A percentile compares a stretch with the other conserved stretches of the same genome.
Evolutionary conservation across 805 yeast genomes (phyloP).

Genomic region (Clavispora fructus): DNA sequence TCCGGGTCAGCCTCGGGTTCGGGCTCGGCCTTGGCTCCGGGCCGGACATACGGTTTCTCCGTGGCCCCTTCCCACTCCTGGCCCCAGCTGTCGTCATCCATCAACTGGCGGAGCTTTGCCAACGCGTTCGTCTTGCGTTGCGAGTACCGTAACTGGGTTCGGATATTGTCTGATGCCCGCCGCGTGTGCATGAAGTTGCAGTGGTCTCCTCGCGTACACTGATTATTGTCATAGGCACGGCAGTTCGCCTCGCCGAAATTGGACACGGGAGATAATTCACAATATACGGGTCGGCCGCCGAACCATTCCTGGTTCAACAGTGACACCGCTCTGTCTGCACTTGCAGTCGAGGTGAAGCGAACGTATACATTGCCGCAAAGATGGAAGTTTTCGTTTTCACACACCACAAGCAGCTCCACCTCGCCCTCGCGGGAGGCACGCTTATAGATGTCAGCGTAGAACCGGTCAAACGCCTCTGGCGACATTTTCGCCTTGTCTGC

Average conservation of each 20-base stretch:
- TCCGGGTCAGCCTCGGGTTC: not conserved
- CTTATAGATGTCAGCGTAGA: slow-evolving; percentile 67
- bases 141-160: slow-evolving; percentile 33
- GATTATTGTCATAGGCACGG: slow-evolving; percentile 55
- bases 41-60: slow-evolving; percentile 4
- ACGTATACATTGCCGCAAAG: slow-evolving; percentile 83
- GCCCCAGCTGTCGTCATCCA: slow-evolving; percentile 13
- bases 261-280: slow-evolving; percentile 72
- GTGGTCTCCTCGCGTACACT: slow-evolving; percentile 73
- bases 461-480: slow-evolving; percentile 47
- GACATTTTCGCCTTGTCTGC: slow-evolving; percentile 25
- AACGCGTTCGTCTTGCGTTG: slow-evolving; percentile 28
- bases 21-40: not conserved
- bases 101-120: slow-evolving; percentile 9
- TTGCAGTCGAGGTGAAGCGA: slow-evolving; percentile 47
- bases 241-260: slow-evolving; percentile 71
- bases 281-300: slow-evolving; percentile 68
- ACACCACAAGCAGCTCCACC: slow-evolving; percentile 61
- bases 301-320: slow-evolving; percentile 79
- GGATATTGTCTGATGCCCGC: slow-evolving; percentile 44
- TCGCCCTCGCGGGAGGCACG: slow-evolving; percentile 49
- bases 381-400: slow-evolving; percentile 80
- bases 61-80: slow-evolving; percentile 14
- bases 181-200: slow-evolving; percentile 86
- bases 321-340: slow-evolving; percentile 57